A percentile compares a stretch with the other conserved stretches of the same genome.
Evolutionary conservation across 2,329 filamentous ascomycete species (phyloP).

Genomic region (Elsinoe arachidis): DNA sequence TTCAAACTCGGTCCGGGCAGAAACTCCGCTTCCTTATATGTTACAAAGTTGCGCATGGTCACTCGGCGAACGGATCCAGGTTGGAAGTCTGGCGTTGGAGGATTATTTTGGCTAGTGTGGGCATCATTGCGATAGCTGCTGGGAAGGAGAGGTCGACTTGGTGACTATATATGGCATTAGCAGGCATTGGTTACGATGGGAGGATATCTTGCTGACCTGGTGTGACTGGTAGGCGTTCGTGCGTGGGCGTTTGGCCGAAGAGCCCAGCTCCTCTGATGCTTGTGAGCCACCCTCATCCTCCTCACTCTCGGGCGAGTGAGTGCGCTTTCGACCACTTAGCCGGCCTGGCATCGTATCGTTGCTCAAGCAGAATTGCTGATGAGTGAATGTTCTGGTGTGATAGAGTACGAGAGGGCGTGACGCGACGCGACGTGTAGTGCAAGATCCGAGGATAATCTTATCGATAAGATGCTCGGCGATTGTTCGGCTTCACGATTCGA

Average conservation of each 20-base stretch:
- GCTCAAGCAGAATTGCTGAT: background rate
- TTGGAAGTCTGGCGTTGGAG: slow-evolving; percentile 34
- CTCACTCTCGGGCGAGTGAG: background rate
- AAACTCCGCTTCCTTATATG: slow-evolving; percentile 87
- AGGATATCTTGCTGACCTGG: background rate
- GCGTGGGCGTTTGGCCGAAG: slow-evolving; percentile 11
- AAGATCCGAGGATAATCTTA: background rate
- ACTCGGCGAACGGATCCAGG: slow-evolving; percentile 86
- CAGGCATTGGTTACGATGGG: background rate
- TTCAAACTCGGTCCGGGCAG: slow-evolving; percentile 86
- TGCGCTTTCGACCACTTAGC: slow-evolving; percentile 5
- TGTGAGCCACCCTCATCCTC: background rate
- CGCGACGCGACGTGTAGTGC: slow-evolving; percentile 7
- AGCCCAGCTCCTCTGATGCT: background rate
- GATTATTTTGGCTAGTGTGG: slow-evolving; percentile 19
- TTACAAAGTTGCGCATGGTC: slow-evolving; percentile 81
- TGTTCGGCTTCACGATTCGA: background rate
- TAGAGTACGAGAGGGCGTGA: background rate
- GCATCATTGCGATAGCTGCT: slow-evolving; percentile 26
- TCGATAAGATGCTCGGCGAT: slow-evolving; percentile 8
- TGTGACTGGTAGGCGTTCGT: slow-evolving; percentile 7
- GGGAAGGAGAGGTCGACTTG: slow-evolving; percentile 22
- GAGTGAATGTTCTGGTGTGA: background rate
- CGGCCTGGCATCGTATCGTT: slow-evolving; percentile 11
- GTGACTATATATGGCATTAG: background rate